phyloP scores from a whole-genome alignment of 257 asterid species.

The Catharanthus roseus region DNA sequence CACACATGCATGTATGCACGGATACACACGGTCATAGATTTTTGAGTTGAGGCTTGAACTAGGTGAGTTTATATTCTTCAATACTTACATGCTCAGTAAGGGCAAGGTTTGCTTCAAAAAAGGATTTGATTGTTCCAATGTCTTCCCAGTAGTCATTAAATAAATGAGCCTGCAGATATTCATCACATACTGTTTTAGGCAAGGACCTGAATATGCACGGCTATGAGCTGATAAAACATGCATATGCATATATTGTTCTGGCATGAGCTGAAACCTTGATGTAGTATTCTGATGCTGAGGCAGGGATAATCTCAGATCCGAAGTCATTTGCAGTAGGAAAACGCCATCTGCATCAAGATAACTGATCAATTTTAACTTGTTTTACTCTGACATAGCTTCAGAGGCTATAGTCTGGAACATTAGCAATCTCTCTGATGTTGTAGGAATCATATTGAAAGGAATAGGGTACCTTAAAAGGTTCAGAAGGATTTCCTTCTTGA shows the following conservation, averaged over 20 bases:
- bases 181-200: background rate
- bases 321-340: slow-evolving; percentile 96
- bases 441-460: background rate
- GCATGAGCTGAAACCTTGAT: slow-evolving; percentile 37
- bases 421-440: slow-evolving; percentile 1
- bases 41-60: background rate
- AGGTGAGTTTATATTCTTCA: background rate
- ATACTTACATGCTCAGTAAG: slow-evolving; percentile 90
- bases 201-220: background rate
- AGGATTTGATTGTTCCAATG: slow-evolving; percentile 90
- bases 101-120: slow-evolving; percentile 95
- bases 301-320: slow-evolving; percentile 97
- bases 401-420: background rate
- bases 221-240: background rate
- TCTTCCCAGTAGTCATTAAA: slow-evolving; percentile 99
- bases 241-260: too few species aligned
- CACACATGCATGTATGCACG: too few species aligned
- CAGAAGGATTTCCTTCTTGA: slow-evolving; percentile 88
- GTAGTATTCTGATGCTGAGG: slow-evolving; percentile 72
- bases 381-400: slow-evolving; percentile 14
- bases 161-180: slow-evolving; percentile 65
- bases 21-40: background rate
- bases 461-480: slow-evolving; percentile 67
- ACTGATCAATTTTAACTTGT: slow-evolving; percentile 8
- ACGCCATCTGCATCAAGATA: slow-evolving; percentile 63